Conservation (phyloP, 331 rosid species). For the Quercus tomentella region DNA sequence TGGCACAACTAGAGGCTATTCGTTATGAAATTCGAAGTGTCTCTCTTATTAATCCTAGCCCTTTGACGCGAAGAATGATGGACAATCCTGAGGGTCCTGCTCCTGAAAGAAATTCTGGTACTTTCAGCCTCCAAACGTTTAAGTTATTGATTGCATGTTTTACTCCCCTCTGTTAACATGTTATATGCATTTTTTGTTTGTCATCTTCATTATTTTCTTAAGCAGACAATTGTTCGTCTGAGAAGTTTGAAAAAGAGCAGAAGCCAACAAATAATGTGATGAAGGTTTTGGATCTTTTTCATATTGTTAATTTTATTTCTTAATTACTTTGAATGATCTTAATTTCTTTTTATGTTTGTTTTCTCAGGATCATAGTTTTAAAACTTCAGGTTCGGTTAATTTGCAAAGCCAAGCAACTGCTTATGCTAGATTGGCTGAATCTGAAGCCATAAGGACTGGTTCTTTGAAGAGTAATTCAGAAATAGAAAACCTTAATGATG, state of each 20-base stretch:
- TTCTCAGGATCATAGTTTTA: conserved; percentile 39
- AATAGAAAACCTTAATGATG: conserved; percentile 26
- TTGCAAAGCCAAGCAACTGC: conserved; percentile 72
- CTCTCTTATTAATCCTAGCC: conserved; percentile 62
- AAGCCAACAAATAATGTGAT: conserved; percentile 9
- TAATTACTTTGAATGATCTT: not conserved
- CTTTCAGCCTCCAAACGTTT: not conserved
- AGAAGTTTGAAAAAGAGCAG: conserved; percentile 10
- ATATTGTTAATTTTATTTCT: not conserved
- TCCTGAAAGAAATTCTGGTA: conserved; percentile 1
- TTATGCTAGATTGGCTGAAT: conserved; percentile 69
- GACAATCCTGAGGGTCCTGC: conserved; percentile 36
- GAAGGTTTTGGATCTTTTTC: conserved; percentile 23
- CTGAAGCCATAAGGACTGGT: conserved; percentile 40
- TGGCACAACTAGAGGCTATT: conserved; percentile 81
- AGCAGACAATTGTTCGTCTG: conserved; percentile 2
- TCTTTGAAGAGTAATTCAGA: conserved; percentile 23
- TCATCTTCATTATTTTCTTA: not conserved
- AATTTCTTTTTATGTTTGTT: not conserved
- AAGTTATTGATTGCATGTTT: not conserved
- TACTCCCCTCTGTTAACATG: not conserved
- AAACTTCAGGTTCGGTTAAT: conserved; percentile 31
- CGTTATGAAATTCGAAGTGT: conserved; percentile 73
- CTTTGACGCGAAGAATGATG: conserved; percentile 55
- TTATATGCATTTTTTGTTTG: not conserved